Evolutionary conservation across 345 rosid species (phyloP).

Genomic region (Arabis hirsuta): DNA sequence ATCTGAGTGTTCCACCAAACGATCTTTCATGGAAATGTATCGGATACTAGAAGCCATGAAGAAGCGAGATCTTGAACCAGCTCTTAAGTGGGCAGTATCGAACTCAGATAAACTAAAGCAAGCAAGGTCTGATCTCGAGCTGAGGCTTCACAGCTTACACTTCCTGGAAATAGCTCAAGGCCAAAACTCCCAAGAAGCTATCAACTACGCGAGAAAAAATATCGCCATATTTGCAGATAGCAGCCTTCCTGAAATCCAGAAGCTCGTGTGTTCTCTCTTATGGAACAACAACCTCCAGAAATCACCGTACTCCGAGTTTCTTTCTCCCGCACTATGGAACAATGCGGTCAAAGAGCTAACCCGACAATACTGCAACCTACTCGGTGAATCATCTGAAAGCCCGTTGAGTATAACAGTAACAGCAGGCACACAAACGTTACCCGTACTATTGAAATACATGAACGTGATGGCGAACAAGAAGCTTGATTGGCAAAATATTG

Average conservation of each 20-base stretch:
- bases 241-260: constrained; percentile 57
- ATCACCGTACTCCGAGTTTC: constrained; percentile 57
- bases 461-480: constrained; percentile 70
- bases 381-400: constrained; percentile 65
- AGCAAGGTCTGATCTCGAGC: constrained; percentile 64
- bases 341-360: constrained; percentile 61
- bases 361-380: constrained; percentile 64
- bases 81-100: constrained; percentile 60
- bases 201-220: constrained; percentile 58
- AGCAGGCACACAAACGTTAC: constrained; percentile 71
- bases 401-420: constrained; percentile 61
- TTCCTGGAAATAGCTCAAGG: constrained; percentile 61
- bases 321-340: constrained; percentile 61
- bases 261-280: constrained; percentile 65
- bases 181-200: constrained; percentile 56
- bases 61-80: constrained; percentile 58
- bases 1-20: constrained; percentile 51
- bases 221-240: constrained; percentile 49
- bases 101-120: constrained; percentile 63
- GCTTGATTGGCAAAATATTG: constrained; percentile 67
- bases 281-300: constrained; percentile 59
- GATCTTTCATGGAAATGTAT: constrained; percentile 64
- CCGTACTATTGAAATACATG: constrained; percentile 72
- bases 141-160: constrained; percentile 69
- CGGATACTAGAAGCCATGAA: constrained; percentile 64